These are phyloP conservation scores for Talaromyces sp. DNA, from an alignment of 2,329 filamentous ascomycete species.

Conservation along the genomic window DNA sequence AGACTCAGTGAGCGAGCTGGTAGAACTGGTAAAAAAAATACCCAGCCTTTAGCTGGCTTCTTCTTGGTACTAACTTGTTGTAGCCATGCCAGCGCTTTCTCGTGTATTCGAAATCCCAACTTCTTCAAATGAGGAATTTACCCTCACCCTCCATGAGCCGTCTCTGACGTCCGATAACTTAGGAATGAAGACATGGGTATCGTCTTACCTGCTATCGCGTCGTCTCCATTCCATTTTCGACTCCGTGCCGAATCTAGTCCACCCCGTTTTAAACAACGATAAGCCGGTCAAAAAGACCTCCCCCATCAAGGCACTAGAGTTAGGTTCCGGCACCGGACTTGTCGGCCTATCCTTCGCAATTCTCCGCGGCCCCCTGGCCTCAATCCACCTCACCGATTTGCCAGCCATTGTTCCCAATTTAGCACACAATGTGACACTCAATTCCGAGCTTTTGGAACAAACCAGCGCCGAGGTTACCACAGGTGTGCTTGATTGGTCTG, in stretches of 20 bases:
- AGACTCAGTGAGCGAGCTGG: constrained; percentile 84
- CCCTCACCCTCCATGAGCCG: constrained; percentile 76
- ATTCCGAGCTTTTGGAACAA: constrained; percentile 52
- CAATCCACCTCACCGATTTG: constrained; percentile 75
- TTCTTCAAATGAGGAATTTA: constrained; percentile 45
- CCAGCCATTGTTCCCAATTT: constrained; percentile 81
- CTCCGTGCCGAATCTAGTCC: constrained; percentile 27
- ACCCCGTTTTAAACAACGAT: constrained; percentile 16
- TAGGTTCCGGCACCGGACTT: constrained; percentile 89
- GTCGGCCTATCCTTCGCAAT: constrained; percentile 79
- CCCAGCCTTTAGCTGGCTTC: not conserved
- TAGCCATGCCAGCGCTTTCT: constrained; percentile 60
- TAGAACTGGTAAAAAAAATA: constrained; percentile 52
- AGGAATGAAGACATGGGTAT: constrained; percentile 93
- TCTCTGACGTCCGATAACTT: constrained; percentile 82
- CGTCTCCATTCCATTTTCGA: constrained; percentile 52
- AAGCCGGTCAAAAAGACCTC: constrained; percentile 16
- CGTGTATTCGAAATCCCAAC: constrained; percentile 56
- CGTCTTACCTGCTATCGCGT: constrained; percentile 77
- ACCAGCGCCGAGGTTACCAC: constrained; percentile 57
- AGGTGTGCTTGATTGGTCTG: constrained; percentile 69
- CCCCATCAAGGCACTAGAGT: constrained; percentile 57
- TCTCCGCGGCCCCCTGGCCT: constrained; percentile 52
- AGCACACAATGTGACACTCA: constrained; percentile 64
- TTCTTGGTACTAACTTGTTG: constrained; percentile 9